A percentile compares a stretch with the other conserved stretches of the same genome.
Conservation (phyloP, 2,329 filamentous ascomycete species). For the Curvularia eragrostidis region DNA sequence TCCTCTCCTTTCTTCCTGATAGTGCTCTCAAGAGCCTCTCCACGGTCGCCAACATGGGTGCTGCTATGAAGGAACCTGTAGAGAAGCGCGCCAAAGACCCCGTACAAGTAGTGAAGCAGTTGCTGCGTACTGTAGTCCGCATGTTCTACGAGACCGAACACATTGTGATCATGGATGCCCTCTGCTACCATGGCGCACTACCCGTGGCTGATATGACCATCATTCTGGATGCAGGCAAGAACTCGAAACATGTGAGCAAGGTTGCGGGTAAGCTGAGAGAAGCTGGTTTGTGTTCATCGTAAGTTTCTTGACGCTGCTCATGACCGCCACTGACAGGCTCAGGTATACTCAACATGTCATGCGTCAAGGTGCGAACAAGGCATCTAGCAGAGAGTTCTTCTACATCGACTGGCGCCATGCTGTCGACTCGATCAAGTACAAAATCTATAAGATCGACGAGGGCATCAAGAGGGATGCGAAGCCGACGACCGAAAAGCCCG, state of each 20-base stretch:
- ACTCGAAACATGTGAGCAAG: slow-evolving; percentile 90
- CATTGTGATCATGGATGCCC: slow-evolving; percentile 80
- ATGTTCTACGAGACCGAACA: slow-evolving; percentile 88
- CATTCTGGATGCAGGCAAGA: slow-evolving; percentile 75
- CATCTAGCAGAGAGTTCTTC: slow-evolving; percentile 90
- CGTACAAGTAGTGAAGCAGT: slow-evolving; percentile 74
- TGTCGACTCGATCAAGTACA: slow-evolving; percentile 96
- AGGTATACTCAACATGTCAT: slow-evolving; percentile 78
- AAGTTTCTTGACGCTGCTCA: slow-evolving; percentile 47
- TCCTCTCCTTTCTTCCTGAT: slow-evolving; percentile 1
- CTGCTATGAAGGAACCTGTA: slow-evolving; percentile 56
- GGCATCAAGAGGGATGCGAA: slow-evolving; percentile 84
- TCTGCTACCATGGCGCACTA: slow-evolving; percentile 77
- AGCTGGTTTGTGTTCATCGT: slow-evolving; percentile 84
- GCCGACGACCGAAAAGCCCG: slow-evolving; percentile 82
- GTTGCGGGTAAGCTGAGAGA: slow-evolving; percentile 84
- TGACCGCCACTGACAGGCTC: slow-evolving; percentile 24
- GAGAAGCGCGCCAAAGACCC: slow-evolving; percentile 27
- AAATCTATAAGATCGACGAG: slow-evolving; percentile 85
- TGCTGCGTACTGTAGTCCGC: slow-evolving; percentile 85
- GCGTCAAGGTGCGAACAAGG: slow-evolving; percentile 79
- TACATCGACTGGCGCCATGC: slow-evolving; percentile 95
- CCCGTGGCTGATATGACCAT: slow-evolving; percentile 88
- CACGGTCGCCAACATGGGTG: slow-evolving; percentile 16
- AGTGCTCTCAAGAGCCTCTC: background rate